Percentiles rank a stretch among this genome's conserved stretches.
These are phyloP conservation scores for Bremia lactucae DNA, from an alignment of 352 stramenopile genomes.

Conservation along the genomic window DNA sequence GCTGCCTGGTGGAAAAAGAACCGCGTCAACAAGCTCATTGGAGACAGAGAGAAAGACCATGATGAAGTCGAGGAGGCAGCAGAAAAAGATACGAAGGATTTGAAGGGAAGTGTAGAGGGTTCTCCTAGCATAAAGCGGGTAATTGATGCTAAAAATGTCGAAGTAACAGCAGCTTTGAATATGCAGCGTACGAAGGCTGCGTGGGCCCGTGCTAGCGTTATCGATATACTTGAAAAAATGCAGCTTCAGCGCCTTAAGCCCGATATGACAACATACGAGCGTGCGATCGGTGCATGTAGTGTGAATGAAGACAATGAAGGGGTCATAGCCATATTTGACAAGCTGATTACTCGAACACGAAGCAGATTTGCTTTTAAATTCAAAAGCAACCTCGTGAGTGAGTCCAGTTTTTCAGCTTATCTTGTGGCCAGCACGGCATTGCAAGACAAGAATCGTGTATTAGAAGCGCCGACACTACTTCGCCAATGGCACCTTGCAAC, in stretches of 20 bases:
- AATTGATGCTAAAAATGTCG: neutral
- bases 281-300: slow-evolving; percentile 29
- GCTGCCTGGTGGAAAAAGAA: slow-evolving; percentile 18
- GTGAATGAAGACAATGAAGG: slow-evolving; percentile 29
- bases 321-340: slow-evolving; percentile 30
- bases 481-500: slow-evolving; percentile 27
- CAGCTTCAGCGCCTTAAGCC: slow-evolving; percentile 20
- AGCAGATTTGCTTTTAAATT: slow-evolving; percentile 3
- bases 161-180: neutral
- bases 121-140: neutral
- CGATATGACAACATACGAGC: slow-evolving; percentile 22
- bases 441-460: slow-evolving; percentile 23
- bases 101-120: neutral
- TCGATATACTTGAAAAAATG: slow-evolving; percentile 29
- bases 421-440: slow-evolving; percentile 24
- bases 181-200: slow-evolving; percentile 12
- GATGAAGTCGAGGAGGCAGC: slow-evolving; percentile 3
- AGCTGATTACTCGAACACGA: slow-evolving; percentile 12
- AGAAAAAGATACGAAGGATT: slow-evolving; percentile 1
- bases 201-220: slow-evolving; percentile 18
- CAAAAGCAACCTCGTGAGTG: slow-evolving; percentile 21
- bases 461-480: slow-evolving; percentile 24
- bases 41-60: slow-evolving; percentile 8
- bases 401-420: slow-evolving; percentile 32
- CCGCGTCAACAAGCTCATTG: slow-evolving; percentile 7